These are phyloP conservation scores for Selaginella tamariscina DNA, from an alignment of 75 land plant genomes.

Conservation along the genomic window DNA sequence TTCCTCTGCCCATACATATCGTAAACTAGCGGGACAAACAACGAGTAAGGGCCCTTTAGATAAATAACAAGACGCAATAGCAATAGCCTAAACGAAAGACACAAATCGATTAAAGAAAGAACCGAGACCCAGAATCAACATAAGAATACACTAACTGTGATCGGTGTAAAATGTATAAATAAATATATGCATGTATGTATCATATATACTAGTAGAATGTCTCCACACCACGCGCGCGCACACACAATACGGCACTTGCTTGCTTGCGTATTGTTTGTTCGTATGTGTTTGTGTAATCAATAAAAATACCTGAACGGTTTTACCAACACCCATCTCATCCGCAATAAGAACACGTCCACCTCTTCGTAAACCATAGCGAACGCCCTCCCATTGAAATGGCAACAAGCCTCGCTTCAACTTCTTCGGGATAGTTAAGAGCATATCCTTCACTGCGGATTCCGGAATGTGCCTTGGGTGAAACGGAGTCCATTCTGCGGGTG, in stretches of 20 bases:
- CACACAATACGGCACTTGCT: too few relatives aligned
- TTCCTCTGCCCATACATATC: constrained; percentile 92
- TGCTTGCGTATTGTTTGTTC: too few relatives aligned
- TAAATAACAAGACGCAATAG: constrained; percentile 68
- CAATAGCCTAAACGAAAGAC: constrained; percentile 55
- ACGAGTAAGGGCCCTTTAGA: constrained; percentile 67
- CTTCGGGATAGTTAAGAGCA: constrained; percentile 37
- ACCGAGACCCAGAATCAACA: too few relatives aligned
- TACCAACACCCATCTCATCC: constrained; percentile 98
- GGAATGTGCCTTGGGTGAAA: constrained; percentile 44
- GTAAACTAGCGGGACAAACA: constrained; percentile 84
- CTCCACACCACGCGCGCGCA: too few relatives aligned
- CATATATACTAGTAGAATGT: too few relatives aligned
- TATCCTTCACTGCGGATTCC: constrained; percentile 46
- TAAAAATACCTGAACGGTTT: constrained; percentile 61
- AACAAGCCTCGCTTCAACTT: constrained; percentile 39
- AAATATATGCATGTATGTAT: too few relatives aligned
- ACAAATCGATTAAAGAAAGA: not conserved
- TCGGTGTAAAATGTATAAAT: too few relatives aligned
- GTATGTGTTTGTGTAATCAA: too few relatives aligned
- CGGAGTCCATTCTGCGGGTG: constrained; percentile 39
- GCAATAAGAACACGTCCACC: constrained; percentile 89
- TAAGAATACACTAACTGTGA: not conserved
- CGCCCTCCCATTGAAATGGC: constrained; percentile 89
- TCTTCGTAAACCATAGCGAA: constrained; percentile 67